Percentiles rank a stretch among this genome's conserved stretches.
Conservation (phyloP, 2,329 filamentous ascomycete genomes). For the Scytalidium sp. region DNA sequence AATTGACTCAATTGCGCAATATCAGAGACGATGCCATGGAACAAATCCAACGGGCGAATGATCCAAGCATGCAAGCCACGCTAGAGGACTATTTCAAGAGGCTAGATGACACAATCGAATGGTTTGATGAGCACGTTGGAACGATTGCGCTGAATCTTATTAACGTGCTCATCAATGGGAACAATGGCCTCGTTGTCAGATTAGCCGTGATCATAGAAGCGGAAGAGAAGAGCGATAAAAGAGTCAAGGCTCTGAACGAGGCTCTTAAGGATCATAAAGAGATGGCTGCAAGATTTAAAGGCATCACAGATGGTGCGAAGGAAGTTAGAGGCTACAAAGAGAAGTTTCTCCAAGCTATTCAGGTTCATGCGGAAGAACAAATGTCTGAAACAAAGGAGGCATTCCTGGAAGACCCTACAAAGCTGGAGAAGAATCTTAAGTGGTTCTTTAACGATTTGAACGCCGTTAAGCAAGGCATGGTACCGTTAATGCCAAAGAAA, state of each 20-base stretch:
- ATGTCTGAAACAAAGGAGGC: constrained; percentile 60
- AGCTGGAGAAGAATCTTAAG: constrained; percentile 81
- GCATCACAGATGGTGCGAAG: constrained; percentile 90
- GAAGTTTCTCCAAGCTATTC: constrained; percentile 76
- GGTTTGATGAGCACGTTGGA: constrained; percentile 94
- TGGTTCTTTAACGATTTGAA: constrained; percentile 99
- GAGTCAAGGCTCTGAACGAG: constrained; percentile 86
- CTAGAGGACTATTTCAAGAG: constrained; percentile 86
- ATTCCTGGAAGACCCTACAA: constrained; percentile 80
- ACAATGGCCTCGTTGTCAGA: constrained; percentile 84
- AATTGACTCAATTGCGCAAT: constrained; percentile 86
- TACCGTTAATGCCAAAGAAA: constrained; percentile 86
- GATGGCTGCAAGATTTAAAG: constrained; percentile 88
- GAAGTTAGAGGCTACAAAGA: constrained; percentile 94
- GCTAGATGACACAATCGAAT: constrained; percentile 82
- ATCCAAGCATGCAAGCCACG: constrained; percentile 73
- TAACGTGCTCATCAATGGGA: constrained; percentile 79
- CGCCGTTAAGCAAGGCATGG: constrained; percentile 90
- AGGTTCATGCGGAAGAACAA: constrained; percentile 58
- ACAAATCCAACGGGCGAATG: constrained; percentile 79
- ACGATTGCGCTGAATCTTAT: constrained; percentile 88
- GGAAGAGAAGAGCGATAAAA: constrained; percentile 94
- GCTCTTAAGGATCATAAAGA: constrained; percentile 95
- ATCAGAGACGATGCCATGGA: constrained; percentile 96
- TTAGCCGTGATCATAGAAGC: constrained; percentile 90